Evolutionary conservation across 2,329 filamentous ascomycete genomes (phyloP).

Genomic region (Teratosphaeria destructans): DNA sequence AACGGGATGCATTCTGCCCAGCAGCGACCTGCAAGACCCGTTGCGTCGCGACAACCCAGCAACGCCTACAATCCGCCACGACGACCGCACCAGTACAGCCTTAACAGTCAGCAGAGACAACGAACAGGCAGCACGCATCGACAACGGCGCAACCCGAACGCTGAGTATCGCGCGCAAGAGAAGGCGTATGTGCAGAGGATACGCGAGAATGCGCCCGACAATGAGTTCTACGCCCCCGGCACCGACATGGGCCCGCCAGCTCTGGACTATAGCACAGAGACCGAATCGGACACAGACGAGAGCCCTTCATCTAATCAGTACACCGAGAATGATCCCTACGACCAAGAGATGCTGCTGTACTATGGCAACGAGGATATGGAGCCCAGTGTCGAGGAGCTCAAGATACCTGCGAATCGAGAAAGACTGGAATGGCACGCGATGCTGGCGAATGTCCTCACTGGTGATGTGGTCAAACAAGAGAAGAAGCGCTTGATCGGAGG

Average conservation of each 20-base stretch:
- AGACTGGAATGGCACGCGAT: constrained; percentile 96
- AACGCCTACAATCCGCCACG: constrained; percentile 41
- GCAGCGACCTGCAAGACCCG: constrained; percentile 26
- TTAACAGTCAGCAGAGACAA: constrained; percentile 35
- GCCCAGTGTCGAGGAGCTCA: constrained; percentile 79
- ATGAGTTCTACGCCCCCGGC: constrained; percentile 58
- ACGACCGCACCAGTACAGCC: constrained; percentile 37
- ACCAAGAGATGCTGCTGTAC: constrained; percentile 86
- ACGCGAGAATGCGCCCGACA: constrained; percentile 53
- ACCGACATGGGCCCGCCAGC: constrained; percentile 34
- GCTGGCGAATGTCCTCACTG: constrained; percentile 88
- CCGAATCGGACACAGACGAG: constrained; percentile 73
- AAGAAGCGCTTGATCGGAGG: constrained; percentile 89
- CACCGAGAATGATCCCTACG: constrained; percentile 72
- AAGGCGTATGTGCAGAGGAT: constrained; percentile 90
- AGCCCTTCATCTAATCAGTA: constrained; percentile 76
- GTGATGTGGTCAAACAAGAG: constrained; percentile 94
- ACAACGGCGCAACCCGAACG: constrained; percentile 52
- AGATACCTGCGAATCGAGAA: constrained; percentile 78
- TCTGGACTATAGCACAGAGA: constrained; percentile 59
- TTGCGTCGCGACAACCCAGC: constrained; percentile 36
- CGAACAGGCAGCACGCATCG: constrained; percentile 49
- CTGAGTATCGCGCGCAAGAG: constrained; percentile 73
- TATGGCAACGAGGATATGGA: constrained; percentile 83
- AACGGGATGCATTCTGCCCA: constrained; percentile 16